Evolutionary conservation across 495 filamentous ascomycete genomes (phyloP).

Genomic region (Penicillium chermesinum): DNA sequence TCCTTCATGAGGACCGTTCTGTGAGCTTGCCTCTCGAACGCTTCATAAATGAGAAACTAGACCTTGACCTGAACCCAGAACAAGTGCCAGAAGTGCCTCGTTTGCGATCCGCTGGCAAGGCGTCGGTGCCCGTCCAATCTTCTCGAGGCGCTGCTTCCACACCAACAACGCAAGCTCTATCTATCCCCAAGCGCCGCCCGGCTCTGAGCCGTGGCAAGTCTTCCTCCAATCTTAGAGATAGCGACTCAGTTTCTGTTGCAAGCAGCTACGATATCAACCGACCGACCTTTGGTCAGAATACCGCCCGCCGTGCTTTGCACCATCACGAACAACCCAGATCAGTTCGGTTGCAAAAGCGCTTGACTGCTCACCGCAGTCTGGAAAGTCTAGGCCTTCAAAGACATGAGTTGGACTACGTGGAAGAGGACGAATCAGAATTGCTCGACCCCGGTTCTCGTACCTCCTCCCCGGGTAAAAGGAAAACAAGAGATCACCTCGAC

Average conservation of each 20-base stretch:
- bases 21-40: conserved; percentile 42
- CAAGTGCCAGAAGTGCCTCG: conserved; percentile 8
- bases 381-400: conserved; percentile 34
- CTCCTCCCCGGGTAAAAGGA: conserved; percentile 33
- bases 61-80: conserved; percentile 23
- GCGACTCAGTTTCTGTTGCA: background rate
- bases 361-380: conserved; percentile 36
- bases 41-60: conserved; percentile 43
- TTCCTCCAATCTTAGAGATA: conserved; percentile 12
- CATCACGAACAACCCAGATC: conserved; percentile 24
- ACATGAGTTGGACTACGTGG: conserved; percentile 23
- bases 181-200: conserved; percentile 13
- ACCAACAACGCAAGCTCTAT: conserved; percentile 10
- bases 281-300: conserved; percentile 12
- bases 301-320: conserved; percentile 12
- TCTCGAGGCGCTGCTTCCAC: conserved; percentile 8
- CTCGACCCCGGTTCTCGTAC: conserved; percentile 22
- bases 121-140: conserved; percentile 1
- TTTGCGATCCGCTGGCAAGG: conserved; percentile 1
- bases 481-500: conserved; percentile 66
- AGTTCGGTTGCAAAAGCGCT: conserved; percentile 24
- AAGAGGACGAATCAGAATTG: conserved; percentile 20
- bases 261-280: conserved; percentile 14
- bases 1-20: conserved; percentile 27
- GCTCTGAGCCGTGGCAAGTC: conserved; percentile 20